phyloP scores from a whole-genome alignment of 2,329 filamentous ascomycete genomes.

The Amauroascus verrucosus region DNA sequence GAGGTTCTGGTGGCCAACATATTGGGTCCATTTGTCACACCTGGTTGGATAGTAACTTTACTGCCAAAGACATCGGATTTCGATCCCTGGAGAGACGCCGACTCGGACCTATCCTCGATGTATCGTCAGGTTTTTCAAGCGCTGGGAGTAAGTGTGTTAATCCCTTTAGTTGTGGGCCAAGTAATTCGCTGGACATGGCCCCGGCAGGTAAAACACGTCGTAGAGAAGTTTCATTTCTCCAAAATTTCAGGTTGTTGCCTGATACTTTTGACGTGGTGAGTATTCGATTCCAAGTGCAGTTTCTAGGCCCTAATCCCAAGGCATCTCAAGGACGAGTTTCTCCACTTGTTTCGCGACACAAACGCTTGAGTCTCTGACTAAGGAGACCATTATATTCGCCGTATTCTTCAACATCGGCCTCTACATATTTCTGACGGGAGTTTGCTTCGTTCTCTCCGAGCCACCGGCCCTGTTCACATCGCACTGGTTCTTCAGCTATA shows the following conservation, averaged over 20 bases:
- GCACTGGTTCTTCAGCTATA: constrained; percentile 2
- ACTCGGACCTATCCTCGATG: constrained; percentile 48
- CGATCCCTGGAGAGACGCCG: constrained; percentile 36
- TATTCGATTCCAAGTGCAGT: not conserved
- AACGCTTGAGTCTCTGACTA: constrained; percentile 49
- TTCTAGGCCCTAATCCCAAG: constrained; percentile 19
- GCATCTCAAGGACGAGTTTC: constrained; percentile 26
- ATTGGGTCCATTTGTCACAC: constrained; percentile 56
- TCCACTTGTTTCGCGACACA: constrained; percentile 49
- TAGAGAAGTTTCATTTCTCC: constrained; percentile 45
- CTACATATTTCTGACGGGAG: constrained; percentile 54
- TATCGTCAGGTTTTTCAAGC: constrained; percentile 59
- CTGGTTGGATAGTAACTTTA: constrained; percentile 49
- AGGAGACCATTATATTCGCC: constrained; percentile 54
- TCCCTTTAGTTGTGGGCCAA: constrained; percentile 56
- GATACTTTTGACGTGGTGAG: constrained; percentile 47
- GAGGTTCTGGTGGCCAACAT: constrained; percentile 63
- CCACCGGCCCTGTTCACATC: constrained; percentile 20
- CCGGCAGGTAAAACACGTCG: constrained; percentile 29
- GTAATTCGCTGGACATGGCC: constrained; percentile 47
- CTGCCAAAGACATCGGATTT: constrained; percentile 38
- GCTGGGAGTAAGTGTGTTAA: constrained; percentile 54
- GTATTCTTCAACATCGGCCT: constrained; percentile 58
- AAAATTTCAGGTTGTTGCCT: constrained; percentile 39
- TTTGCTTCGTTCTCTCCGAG: constrained; percentile 42